Evolutionary conservation across 148 eudicot genomes (phyloP), one percentile per base, ranked within the genome.

Genomic region (Amaranthus hypochondriacus): DNA sequence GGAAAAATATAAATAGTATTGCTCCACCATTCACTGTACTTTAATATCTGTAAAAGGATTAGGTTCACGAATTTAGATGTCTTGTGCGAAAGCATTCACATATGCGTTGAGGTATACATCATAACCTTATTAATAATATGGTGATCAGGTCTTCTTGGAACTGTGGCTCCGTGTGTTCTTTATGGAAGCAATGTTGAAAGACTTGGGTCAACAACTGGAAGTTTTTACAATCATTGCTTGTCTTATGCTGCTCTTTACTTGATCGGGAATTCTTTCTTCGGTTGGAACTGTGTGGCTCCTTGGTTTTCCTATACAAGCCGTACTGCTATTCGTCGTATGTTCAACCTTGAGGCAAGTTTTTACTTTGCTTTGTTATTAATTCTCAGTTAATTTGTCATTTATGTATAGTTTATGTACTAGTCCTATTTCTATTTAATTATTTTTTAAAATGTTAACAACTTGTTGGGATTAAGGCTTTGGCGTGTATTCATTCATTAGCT

Each of bases 101-200:
- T 28, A 39, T 66, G 48, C 21, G 5, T 71, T 28, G 39, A 28
- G 49, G 42, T 42, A n/a, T 1, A 2, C 4, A 48, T 28, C 12
- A 21, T 8, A 47, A 68, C 57, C 14, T 76, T 69, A 28, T 14
- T 50, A 65, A 13, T 15, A 11, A 4, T 48, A 11, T 68, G 69
- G 47, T 69, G 18, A 47, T 75, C 74, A 89, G 94, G 97, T 85
- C 69, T 92, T 62, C 88, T 92, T 71, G 97, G 97, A 76, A 83
- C 82, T 75, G 82, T 92, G 67, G 97, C 96, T 48, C 97, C 97
- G 9, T 90, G 97, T 69, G 89, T 90, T 77, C 89, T 92, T n/a
- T 88, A 87, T 81, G 97, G 90, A 84, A 82, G 87, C 85, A 92
- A 85, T 83, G 90, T 73, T 5, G 97, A 90, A 81, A 88, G 97